Evolutionary conservation across 345 rosid genomes (phyloP), one percentile per base, ranked within the genome.

Genomic region (Murraya koenigii): DNA sequence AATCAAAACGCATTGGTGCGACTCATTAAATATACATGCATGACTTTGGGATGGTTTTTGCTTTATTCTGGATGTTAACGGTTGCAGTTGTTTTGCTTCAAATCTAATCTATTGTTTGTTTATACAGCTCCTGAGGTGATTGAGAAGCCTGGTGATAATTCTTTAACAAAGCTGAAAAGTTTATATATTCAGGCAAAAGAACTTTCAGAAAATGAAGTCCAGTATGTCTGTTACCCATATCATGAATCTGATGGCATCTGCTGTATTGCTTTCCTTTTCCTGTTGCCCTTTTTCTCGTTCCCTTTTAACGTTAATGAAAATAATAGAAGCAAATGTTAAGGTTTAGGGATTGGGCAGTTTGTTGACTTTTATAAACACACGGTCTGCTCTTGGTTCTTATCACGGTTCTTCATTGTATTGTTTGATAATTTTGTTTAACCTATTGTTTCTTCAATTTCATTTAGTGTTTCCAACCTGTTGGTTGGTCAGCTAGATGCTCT

Each of bases 91-190:
- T 25, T 80, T 35, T 72, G 19, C 72, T 44, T 69, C 66, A 38
- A 69, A 63, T 65, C 69, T 74, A 70, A 75, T 66, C 75, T 75
- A 65, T 52, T 69, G 52, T 78, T 41, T 85, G 69, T 70, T 47
- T 70, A 85, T 81, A 84, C 90, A 92, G 99, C 91, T 72, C 98
- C 98, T 10, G 99, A 93, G 84, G 85, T 93, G 77, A 93, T 93
- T 80, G 99, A 92, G 89, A 95, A 91, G 86, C 96, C 93, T 33
- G 94, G 93, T 75, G 99, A 95, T 86, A 82, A 7, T 81, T 90
- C 95, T 28, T 87, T 92, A 61, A 72, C 87, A 39, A 93, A 39
- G 87, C 90, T 93, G 59, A 93, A 85, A 84, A 11, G 0, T 69
- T 80, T 86, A 36, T 95, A 95, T 80, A 87, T 80, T 72, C 94